Conservation (phyloP, 2,329 filamentous ascomycete genomes). For the Tricladium varicosporioides region DNA sequence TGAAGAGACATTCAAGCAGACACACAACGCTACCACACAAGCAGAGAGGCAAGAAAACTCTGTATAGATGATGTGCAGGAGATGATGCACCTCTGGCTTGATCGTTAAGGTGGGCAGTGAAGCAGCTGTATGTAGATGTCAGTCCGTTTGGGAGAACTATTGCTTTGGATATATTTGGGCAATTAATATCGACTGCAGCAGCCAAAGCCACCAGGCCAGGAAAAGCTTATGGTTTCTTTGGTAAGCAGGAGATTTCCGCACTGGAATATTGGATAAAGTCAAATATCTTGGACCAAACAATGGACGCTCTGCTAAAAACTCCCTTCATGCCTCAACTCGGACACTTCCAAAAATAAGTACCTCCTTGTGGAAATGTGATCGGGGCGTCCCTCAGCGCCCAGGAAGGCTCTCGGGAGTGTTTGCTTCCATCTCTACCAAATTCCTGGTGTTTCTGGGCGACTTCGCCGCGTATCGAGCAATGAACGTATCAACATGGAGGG, state of each 20-base stretch:
- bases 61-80: slow-evolving; percentile 15
- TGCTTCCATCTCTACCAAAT: slow-evolving; percentile 9
- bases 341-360: neutral
- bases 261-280: neutral
- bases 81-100: slow-evolving; percentile 19
- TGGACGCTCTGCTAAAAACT: neutral
- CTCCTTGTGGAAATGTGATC: neutral
- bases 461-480: neutral
- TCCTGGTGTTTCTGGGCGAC: slow-evolving; percentile 3
- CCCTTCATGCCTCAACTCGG: neutral
- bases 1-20: neutral
- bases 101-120: slow-evolving; percentile 13
- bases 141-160: neutral
- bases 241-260: neutral
- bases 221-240: neutral
- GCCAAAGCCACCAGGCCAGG: neutral
- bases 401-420: slow-evolving; percentile 4
- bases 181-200: neutral
- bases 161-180: neutral
- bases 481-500: slow-evolving; percentile 12
- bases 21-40: slow-evolving; percentile 3
- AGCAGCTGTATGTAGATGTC: slow-evolving; percentile 9
- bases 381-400: neutral
- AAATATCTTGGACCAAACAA: neutral
- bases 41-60: slow-evolving; percentile 8